A percentile compares a stretch with the other conserved stretches of the same genome.
Evolutionary conservation across 1,284 basidiomycete genomes (phyloP).

Genomic region (Tremellales sp.): DNA sequence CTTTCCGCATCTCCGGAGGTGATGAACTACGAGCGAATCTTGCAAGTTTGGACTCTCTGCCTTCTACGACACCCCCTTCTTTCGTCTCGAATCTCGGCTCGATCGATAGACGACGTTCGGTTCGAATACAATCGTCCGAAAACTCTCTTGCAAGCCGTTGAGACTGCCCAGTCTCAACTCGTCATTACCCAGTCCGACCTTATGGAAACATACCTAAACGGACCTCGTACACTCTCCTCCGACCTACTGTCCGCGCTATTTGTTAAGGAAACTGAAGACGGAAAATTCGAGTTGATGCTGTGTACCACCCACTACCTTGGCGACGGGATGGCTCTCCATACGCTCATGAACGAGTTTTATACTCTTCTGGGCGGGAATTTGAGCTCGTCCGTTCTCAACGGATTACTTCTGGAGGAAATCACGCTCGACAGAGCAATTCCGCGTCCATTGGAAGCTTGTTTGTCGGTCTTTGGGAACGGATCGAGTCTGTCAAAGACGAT

Average conservation of each 20-base stretch:
- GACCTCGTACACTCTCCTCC: slow-evolving; percentile 63
- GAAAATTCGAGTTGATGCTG: no score
- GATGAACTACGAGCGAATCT: slow-evolving; percentile 54
- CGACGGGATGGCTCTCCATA: slow-evolving; percentile 73
- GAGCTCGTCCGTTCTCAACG: no score
- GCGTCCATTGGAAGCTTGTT: slow-evolving; percentile 16
- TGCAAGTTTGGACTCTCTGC: slow-evolving; percentile 63
- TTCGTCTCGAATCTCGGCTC: slow-evolving; percentile 53
- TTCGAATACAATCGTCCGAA: slow-evolving; percentile 56
- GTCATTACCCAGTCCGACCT: slow-evolving; percentile 49
- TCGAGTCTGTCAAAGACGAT: slow-evolving; percentile 8
- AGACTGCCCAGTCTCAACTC: slow-evolving; percentile 13
- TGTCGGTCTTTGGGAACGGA: slow-evolving; percentile 6
- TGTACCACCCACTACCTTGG: slow-evolving; percentile 69
- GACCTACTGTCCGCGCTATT: slow-evolving; percentile 63
- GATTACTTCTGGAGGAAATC: slow-evolving; percentile 7
- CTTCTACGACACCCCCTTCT: slow-evolving; percentile 63
- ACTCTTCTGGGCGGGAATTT: slow-evolving; percentile 52
- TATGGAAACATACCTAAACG: slow-evolving; percentile 66
- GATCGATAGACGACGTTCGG: slow-evolving; percentile 57
- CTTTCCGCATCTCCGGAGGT: slow-evolving; percentile 54
- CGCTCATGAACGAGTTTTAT: slow-evolving; percentile 69
- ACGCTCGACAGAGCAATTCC: slow-evolving; percentile 9
- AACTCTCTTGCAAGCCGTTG: slow-evolving; percentile 13
- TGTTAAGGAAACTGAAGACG: slow-evolving; percentile 33